These are phyloP conservation scores for Blastocystis sp. DNA, from an alignment of 352 stramenopile species.

Conservation along the genomic window DNA sequence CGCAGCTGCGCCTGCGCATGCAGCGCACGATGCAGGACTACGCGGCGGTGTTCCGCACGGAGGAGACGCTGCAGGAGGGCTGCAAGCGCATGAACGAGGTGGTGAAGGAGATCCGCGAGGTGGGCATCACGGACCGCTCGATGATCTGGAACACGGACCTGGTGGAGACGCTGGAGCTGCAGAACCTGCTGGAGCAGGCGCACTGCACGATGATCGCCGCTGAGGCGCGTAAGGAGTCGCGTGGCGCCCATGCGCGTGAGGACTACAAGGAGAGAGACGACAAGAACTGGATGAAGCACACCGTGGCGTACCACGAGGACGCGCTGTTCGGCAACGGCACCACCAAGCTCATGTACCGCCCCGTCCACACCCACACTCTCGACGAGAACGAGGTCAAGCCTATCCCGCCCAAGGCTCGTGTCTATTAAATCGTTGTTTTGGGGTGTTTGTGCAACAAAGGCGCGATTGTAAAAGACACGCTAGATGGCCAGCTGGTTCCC, in stretches of 20 bases:
- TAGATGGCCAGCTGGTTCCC: conserved; percentile 55
- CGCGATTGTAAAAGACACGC: conserved; percentile 8
- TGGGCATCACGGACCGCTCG: no score
- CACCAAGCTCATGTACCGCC: no score
- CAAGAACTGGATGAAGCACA: not conserved
- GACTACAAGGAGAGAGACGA: conserved; percentile 89
- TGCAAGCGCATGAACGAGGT: no score
- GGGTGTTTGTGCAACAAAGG: not conserved
- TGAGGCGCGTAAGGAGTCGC: conserved; percentile 75
- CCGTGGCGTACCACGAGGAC: no score
- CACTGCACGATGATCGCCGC: not conserved
- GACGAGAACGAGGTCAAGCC: conserved; percentile 89
- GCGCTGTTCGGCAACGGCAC: no score
- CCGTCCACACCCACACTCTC: conserved; percentile 76
- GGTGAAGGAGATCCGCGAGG: no score
- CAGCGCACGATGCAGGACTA: no score
- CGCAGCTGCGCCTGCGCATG: no score
- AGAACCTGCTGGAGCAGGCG: conserved; percentile 86
- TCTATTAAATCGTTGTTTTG: conserved; percentile 82
- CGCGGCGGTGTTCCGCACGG: no score
- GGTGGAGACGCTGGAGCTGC: conserved; percentile 89
- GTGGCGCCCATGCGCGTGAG: conserved; percentile 90
- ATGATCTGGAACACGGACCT: conserved; percentile 77
- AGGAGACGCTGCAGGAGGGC: no score
- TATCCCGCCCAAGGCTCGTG: conserved; percentile 87